A percentile compares a stretch with the other conserved stretches of the same genome.
Conservation (phyloP, 192 early-diverging fungal genomes). For the Rhizoclosmatium globosum region DNA sequence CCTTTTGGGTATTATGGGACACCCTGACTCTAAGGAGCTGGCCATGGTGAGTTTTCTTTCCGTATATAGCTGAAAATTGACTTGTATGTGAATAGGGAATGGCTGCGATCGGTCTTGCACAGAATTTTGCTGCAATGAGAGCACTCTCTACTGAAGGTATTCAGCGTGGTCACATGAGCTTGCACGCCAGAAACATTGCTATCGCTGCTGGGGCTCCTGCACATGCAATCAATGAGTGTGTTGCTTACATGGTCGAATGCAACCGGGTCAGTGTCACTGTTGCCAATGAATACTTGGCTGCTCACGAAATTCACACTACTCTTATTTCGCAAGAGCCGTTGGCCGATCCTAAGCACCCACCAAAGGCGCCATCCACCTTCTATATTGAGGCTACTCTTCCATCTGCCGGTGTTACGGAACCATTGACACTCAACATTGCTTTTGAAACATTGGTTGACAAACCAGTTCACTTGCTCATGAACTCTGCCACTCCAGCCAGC, state of each 20-base stretch:
- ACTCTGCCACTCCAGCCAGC: slow-evolving; percentile 27
- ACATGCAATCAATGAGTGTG: slow-evolving; percentile 70
- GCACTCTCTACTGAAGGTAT: slow-evolving; percentile 79
- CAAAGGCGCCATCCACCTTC: slow-evolving; percentile 51
- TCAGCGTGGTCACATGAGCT: slow-evolving; percentile 75
- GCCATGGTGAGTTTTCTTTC: slow-evolving; percentile 56
- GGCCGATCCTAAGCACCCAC: slow-evolving; percentile 24
- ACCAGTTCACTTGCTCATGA: slow-evolving; percentile 52
- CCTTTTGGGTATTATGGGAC: slow-evolving; percentile 70
- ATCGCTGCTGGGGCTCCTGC: slow-evolving; percentile 76
- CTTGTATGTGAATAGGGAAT: slow-evolving; percentile 50
- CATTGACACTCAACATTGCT: slow-evolving; percentile 61
- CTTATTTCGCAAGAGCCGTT: slow-evolving; percentile 19
- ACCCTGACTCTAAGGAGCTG: slow-evolving; percentile 69
- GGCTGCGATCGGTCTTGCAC: slow-evolving; percentile 74
- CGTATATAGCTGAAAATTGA: neutral
- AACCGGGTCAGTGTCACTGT: slow-evolving; percentile 66
- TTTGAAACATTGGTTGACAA: slow-evolving; percentile 57
- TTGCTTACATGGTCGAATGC: slow-evolving; percentile 73
- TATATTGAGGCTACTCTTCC: slow-evolving; percentile 48
- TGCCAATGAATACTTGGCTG: slow-evolving; percentile 65
- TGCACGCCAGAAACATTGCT: slow-evolving; percentile 53
- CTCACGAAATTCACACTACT: slow-evolving; percentile 55
- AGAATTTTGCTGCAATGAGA: slow-evolving; percentile 82
- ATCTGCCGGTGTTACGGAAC: slow-evolving; percentile 18